These are phyloP conservation scores for Hamigera avellanea DNA, from an alignment of 495 filamentous ascomycete species.

Conservation along the genomic window DNA sequence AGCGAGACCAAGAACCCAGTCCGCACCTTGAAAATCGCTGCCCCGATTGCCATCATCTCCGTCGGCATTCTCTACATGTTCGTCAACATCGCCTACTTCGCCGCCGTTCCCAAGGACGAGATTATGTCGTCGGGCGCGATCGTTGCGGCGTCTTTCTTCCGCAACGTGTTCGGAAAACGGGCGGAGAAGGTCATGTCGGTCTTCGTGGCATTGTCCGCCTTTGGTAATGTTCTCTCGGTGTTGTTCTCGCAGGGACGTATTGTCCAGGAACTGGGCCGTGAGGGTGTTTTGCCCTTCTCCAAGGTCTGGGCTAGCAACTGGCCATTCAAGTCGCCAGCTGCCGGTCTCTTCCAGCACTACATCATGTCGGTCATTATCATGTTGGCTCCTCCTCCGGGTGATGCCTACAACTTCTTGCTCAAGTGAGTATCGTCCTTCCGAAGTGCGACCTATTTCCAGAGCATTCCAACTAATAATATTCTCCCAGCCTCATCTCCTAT, in stretches of 20 bases:
- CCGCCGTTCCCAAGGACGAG: constrained; percentile 51
- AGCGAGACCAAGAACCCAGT: constrained; percentile 52
- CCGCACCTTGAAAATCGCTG: constrained; percentile 52
- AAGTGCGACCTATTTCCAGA: no score
- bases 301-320: constrained; percentile 53
- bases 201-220: constrained; percentile 60
- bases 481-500: constrained; percentile 48
- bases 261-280: constrained; percentile 54
- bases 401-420: constrained; percentile 53
- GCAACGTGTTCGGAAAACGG: constrained; percentile 51
- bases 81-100: constrained; percentile 63
- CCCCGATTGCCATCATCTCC: constrained; percentile 45
- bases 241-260: constrained; percentile 59
- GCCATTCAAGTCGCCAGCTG: constrained; percentile 49
- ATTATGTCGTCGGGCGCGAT: constrained; percentile 47
- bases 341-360: constrained; percentile 52
- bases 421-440: constrained; percentile 29
- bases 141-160: constrained; percentile 53
- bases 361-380: constrained; percentile 48
- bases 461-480: not conserved
- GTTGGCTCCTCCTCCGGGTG: constrained; percentile 50
- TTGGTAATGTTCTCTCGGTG: constrained; percentile 59
- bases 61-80: constrained; percentile 57
- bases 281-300: constrained; percentile 51
- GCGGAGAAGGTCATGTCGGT: constrained; percentile 52